These are phyloP conservation scores for Candida smagusa DNA, from an alignment of 1,139 yeast genomes.

Conservation along the genomic window DNA sequence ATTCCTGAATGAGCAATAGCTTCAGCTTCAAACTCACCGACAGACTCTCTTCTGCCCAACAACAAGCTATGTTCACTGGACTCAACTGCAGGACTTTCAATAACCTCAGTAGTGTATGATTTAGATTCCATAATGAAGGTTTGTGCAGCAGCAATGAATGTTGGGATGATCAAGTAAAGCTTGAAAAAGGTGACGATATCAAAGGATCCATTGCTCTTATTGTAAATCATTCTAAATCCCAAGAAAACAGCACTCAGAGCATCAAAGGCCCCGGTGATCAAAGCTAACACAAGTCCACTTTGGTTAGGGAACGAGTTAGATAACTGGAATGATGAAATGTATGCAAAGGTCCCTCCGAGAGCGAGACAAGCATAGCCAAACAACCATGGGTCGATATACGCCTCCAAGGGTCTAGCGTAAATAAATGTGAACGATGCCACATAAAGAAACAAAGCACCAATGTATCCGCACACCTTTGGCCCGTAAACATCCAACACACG, in stretches of 20 bases:
- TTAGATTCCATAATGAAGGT: slow-evolving; percentile 40
- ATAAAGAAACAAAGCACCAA: slow-evolving; percentile 38
- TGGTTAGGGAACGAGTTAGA: slow-evolving; percentile 42
- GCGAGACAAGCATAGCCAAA: slow-evolving; percentile 41
- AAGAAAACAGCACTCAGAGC: slow-evolving; percentile 47
- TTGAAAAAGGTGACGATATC: slow-evolving; percentile 33
- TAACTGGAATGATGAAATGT: slow-evolving; percentile 43
- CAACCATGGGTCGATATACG: slow-evolving; percentile 38
- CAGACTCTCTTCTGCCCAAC: slow-evolving; percentile 30
- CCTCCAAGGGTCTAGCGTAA: slow-evolving; percentile 20
- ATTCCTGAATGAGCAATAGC: slow-evolving; percentile 35
- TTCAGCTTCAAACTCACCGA: slow-evolving; percentile 41
- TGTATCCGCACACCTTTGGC: slow-evolving; percentile 41
- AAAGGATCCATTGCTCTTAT: slow-evolving; percentile 24
- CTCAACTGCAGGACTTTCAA: slow-evolving; percentile 20
- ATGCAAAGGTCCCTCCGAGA: slow-evolving; percentile 47
- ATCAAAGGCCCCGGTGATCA: slow-evolving; percentile 47
- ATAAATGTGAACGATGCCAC: slow-evolving; percentile 39
- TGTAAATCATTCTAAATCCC: slow-evolving; percentile 32
- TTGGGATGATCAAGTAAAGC: slow-evolving; percentile 37
- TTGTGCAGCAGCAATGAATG: slow-evolving; percentile 38
- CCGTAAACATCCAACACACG: slow-evolving; percentile 40
- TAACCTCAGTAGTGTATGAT: slow-evolving; percentile 34
- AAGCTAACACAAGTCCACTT: slow-evolving; percentile 41
- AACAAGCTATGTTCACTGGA: slow-evolving; percentile 7